These are phyloP conservation scores for Ajuga chamaepitys DNA, from an alignment of 257 asterid species.

Conservation along the genomic window DNA sequence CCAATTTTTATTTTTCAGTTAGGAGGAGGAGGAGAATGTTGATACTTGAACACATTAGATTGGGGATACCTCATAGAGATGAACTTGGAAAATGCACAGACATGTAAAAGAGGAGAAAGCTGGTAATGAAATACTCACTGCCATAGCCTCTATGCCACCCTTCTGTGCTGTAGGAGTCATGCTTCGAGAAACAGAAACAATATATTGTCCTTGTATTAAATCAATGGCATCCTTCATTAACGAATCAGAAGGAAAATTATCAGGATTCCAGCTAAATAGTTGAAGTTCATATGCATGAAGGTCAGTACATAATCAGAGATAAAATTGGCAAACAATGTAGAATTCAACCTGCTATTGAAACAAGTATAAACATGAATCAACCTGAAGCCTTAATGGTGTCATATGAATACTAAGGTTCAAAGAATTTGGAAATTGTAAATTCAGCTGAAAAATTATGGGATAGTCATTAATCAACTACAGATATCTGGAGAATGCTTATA, in stretches of 20 bases:
- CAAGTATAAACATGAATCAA: background rate
- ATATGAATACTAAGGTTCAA: background rate
- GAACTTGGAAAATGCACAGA: constrained; percentile 1
- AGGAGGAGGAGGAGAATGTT: background rate
- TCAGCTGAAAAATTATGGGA: background rate
- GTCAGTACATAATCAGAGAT: background rate
- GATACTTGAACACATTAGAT: background rate
- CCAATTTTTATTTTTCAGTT: background rate
- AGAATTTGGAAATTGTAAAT: background rate
- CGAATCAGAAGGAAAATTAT: constrained; percentile 10
- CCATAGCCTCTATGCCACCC: constrained; percentile 77
- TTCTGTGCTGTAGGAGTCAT: constrained; percentile 52
- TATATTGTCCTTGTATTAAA: constrained; percentile 84
- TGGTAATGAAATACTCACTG: constrained; percentile 48
- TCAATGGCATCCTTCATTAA: constrained; percentile 80
- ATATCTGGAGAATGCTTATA: background rate
- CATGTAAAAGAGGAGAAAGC: background rate
- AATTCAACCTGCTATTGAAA: background rate
- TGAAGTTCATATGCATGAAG: background rate
- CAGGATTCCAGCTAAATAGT: constrained; percentile 9
- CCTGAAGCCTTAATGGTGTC: background rate
- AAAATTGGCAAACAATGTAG: constrained; percentile 9
- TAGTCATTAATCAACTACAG: background rate
- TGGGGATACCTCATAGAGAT: background rate
- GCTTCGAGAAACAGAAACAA: constrained; percentile 76